Evolutionary conservation across 805 yeast species (phyloP).

Genomic region (Cyberlindnera meyerae): DNA sequence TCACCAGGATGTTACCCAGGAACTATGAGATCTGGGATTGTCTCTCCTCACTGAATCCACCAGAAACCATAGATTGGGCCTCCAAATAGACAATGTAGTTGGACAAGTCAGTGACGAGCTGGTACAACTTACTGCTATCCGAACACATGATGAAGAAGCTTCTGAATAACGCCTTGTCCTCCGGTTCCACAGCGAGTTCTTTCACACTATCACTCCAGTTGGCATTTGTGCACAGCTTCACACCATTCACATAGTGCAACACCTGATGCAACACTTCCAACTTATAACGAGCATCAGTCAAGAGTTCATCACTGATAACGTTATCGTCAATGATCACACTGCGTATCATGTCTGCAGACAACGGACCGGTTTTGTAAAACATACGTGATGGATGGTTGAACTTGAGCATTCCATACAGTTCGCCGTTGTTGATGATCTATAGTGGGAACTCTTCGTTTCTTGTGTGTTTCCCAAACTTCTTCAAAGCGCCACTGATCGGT

Average conservation of each 20-base stretch:
- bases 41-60: conserved; percentile 1
- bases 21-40: background rate
- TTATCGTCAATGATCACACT: conserved; percentile 5
- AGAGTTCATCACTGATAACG: background rate
- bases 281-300: background rate
- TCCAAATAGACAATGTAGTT: conserved; percentile 1
- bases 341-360: conserved; percentile 14
- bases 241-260: conserved; percentile 3
- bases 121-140: background rate
- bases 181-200: background rate
- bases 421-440: conserved; percentile 4
- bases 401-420: conserved; percentile 6
- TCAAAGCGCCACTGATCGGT: background rate
- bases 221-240: background rate
- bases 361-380: conserved; percentile 1
- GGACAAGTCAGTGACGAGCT: conserved; percentile 1
- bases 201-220: background rate
- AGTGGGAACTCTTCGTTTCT: background rate
- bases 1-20: conserved; percentile 2
- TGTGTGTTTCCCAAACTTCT: background rate
- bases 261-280: conserved; percentile 3
- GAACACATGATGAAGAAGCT: background rate
- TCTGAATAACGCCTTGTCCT: conserved; percentile 2
- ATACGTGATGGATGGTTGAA: conserved; percentile 1
- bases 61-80: background rate